Evolutionary conservation across 78 protist genomes (phyloP), one percentile per base, ranked within the genome.

Genomic region (Dictyostelium brefeldianum): DNA sequence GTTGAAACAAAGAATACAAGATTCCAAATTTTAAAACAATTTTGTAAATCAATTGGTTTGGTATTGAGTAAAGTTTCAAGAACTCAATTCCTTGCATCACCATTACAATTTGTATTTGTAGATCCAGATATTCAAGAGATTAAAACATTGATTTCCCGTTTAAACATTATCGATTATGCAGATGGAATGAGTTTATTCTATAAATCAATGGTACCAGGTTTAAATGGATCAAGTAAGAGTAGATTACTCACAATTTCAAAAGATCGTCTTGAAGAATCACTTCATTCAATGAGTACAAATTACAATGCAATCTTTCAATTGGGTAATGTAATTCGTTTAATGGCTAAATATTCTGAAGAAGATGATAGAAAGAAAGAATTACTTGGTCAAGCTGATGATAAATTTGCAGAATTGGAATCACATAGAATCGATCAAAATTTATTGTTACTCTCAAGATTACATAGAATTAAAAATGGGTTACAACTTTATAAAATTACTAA

Each of bases 111-210:
- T n/a, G 29, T 70, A 7, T 87, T 87, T 41, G 93, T 87, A 10
- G 93, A 87, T 22, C 93, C 93, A n/a, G 93, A 87, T 50, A 87
- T 87, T 11, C 11, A 57, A 12, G 84, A 78, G 11, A 53, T 87
- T 50, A 64, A 36, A 29, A 87, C 93, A 4, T 41, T 75, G 8
- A 78, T 87, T 22, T 75, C 93, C 17, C 57, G 93, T 50, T 51
- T 87, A 46, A 87, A 87, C n/a, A 74, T 87, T 20, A 87, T 87
- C 0, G 93, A 87, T 64, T 87, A 87, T 77, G 93, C 93, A 1
- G 93, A 87, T 64, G 93, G 93, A 64, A 87, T 87, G 93, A 64
- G 71, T 50, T n/a, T 87, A 6, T 87, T 77, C 53, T 87, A 77
- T 50, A 87, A 87, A 80, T 56, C 93, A 9, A 41, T 77, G 70